Evolutionary conservation across 208 protist genomes (phyloP), one percentile per base, ranked within the genome.

Genomic region (Leishmania martiniquensis): DNA sequence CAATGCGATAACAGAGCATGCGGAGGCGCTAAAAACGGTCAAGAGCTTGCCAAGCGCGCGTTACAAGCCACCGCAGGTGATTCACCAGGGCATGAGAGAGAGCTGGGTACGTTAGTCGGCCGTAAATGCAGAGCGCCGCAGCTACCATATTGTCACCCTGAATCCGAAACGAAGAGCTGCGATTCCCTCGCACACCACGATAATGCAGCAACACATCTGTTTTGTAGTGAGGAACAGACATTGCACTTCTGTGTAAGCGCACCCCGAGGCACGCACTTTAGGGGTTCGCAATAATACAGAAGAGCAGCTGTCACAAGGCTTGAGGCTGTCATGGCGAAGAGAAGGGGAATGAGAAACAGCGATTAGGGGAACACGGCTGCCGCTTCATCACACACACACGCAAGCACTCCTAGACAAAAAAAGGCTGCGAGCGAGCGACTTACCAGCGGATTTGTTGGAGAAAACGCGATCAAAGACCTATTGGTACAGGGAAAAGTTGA

Each of bases 401-500:
- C 34, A 20, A 69, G 42, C n/a, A 63, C 42, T 15, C 22, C 12
- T 49, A 68, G 25, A 37, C n/a, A 45, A 29, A 32, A 69, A 69
- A 10, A 37, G 65, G 51, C 39, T n/a, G 17, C 10, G 25, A 69
- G 25, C 25, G 49, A n/a, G 32, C 42, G 44, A 34, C 65, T 34
- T 49, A 29, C 25, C 65, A 69, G 65, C 15, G 44, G 25, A 49
- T 25, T 15, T 17, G 39, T 12, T 34, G 22, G 44, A 13, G 68
- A 32, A 42, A 49, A 22, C 72, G 29, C 17, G 42, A 75, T 37
- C 22, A n/a, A 29, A 44, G 17, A 12, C 59, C 65, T 83, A 83
- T 59, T 54, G 68, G 37, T 78, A 84, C 57, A 84, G 32, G 29
- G 80, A 69, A 59, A 84, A 84, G 70, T 84, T 84, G 37, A 79